Evolutionary conservation across 2,329 filamentous ascomycete genomes (phyloP), one percentile per base, ranked within the genome.

Genomic region (Neofusicoccum ribis): DNA sequence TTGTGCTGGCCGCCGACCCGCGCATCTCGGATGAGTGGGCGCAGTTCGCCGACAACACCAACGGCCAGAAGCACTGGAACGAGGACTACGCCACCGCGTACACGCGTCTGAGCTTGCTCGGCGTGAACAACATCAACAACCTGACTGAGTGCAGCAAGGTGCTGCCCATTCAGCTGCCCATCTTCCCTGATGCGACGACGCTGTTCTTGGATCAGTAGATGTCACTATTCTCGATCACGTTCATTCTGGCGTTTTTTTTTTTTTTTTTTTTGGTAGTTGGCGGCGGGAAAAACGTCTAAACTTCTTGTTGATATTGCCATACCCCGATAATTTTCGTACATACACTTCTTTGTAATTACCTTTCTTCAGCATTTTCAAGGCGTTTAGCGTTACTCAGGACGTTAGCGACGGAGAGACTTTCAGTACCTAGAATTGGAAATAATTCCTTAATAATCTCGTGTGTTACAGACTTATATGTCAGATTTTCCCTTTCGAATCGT

Each of bases 111-210:
- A 84, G 81, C 37, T 74, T 87, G 2, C 80, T 87, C 11, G 85
- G 85, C 3, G 84, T 86, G 14, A 79, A 83, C 69, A 85, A 86
- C 70, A 83, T 87, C 72, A 86, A 86, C 72, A 72, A 77, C 23
- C 74, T 87, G 49, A 83, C 80, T 15, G 84, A 86, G 68, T 87
- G 85, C 78, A 84, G 83, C 9, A 80, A 82, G 68, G 83, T 83
- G 2, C 73, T 86, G 9, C 84, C 77, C 0, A 70, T 69, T 2
- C 69, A 59, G 31, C 68, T 69, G 5, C 70, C 65, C 6, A 67
- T 65, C 0, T 76, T 77, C 44, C 67, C 70, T 2, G 72, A 44
- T 11, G 68, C 70, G 14, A 65, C 65, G 1, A 64, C 69, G 39
- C 20, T 65, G 20, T 52, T 63, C 68, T 41, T 46, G 68, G 37